Percentiles rank a stretch among this genome's conserved stretches.
phyloP scores from a whole-genome alignment of 257 asterid genomes.

The Nicotiana attenuata region DNA sequence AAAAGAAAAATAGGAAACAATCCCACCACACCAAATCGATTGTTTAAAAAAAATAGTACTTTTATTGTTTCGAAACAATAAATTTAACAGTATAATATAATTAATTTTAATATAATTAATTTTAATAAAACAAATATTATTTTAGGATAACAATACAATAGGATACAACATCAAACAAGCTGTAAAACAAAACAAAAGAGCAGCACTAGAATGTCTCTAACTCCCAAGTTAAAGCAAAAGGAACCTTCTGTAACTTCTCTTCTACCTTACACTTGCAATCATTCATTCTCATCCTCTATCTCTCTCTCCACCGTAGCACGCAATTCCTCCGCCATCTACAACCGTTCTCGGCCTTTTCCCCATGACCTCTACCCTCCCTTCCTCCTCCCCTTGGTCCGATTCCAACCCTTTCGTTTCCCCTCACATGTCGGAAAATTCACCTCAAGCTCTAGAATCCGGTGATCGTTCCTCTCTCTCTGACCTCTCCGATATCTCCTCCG shows the following conservation, averaged over 20 bases:
- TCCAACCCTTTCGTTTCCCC: slow-evolving; percentile 12
- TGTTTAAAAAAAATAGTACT: no score
- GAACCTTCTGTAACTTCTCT: background rate
- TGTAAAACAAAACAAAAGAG: background rate
- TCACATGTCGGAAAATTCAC: background rate
- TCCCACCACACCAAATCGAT: no score
- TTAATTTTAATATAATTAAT: accelerated
- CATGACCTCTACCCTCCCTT: slow-evolving; percentile 14
- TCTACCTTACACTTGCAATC: background rate
- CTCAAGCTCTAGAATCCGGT: background rate
- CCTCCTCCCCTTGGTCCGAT: slow-evolving; percentile 6
- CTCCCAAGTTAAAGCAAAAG: background rate
- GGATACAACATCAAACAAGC: background rate
- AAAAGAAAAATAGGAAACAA: no score
- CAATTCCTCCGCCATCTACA: background rate
- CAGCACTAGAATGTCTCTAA: background rate
- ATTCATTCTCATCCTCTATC: slow-evolving; percentile 2
- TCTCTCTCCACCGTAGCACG: background rate
- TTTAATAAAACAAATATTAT: no score
- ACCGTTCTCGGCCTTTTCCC: background rate
- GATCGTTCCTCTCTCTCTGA: slow-evolving; percentile 9
- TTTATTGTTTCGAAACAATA: no score
- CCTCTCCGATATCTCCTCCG: slow-evolving; percentile 8
- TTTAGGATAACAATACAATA: no score
- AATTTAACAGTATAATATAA: no score